phyloP scores from a whole-genome alignment of 306 rosid genomes.

The Acacia melanoxylon region DNA sequence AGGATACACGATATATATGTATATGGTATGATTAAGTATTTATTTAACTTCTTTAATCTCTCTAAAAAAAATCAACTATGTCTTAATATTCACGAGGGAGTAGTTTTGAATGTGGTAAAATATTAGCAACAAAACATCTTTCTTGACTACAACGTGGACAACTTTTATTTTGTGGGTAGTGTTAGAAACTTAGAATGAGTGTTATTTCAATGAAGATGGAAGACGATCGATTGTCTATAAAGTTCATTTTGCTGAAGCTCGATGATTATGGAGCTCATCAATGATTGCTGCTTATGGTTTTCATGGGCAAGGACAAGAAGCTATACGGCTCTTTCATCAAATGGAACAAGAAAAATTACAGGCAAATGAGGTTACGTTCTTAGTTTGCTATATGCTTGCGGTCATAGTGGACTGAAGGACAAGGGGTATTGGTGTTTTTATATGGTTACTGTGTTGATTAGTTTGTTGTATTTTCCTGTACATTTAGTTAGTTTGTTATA shows the following conservation, averaged over 20 bases:
- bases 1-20: too few relatives aligned
- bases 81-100: too few relatives aligned
- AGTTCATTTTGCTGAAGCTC: not conserved
- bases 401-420: constrained; percentile 85
- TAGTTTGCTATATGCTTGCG: constrained; percentile 89
- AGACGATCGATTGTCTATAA: not conserved
- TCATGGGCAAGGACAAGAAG: constrained; percentile 83
- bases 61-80: not conserved
- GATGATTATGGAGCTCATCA: constrained; percentile 57
- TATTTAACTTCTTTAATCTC: too few relatives aligned
- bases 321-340: constrained; percentile 61
- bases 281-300: constrained; percentile 91
- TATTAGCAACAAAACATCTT: not conserved
- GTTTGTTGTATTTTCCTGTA: too few relatives aligned
- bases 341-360: constrained; percentile 67
- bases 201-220: not conserved
- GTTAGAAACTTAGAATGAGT: not conserved
- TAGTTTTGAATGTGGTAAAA: not conserved
- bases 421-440: constrained; percentile 20
- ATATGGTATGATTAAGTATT: too few relatives aligned
- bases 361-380: constrained; percentile 78
- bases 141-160: not conserved
- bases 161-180: not conserved
- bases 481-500: too few relatives aligned
- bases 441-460: too few relatives aligned